Conservation (phyloP, 208 protist species). For the Leishmania turanica region DNA sequence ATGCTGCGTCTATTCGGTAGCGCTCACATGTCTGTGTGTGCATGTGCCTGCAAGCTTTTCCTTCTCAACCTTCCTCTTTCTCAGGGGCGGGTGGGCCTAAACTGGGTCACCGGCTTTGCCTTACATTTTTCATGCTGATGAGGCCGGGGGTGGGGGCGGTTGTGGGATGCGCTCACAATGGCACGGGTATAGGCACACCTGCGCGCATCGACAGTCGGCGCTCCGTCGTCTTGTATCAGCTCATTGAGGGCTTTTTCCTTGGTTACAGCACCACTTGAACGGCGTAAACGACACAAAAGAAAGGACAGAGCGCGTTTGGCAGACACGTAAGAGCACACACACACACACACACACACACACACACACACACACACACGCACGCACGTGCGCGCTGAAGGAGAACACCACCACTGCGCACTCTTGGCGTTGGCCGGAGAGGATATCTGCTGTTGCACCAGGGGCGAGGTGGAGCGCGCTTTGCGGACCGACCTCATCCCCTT, state of each 20-base stretch:
- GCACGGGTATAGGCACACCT: not conserved
- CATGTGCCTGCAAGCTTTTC: not conserved
- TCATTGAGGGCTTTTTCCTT: no score
- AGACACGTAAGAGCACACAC: not conserved
- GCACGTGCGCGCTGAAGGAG: not conserved
- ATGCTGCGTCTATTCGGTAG: not conserved
- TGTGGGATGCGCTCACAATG: not conserved
- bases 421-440: not conserved
- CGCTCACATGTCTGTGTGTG: not conserved
- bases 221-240: no score
- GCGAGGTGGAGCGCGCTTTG: not conserved
- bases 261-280: no score
- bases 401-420: not conserved
- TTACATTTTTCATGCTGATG: not conserved
- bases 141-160: not conserved
- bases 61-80: not conserved
- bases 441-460: not conserved
- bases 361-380: not conserved
- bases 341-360: not conserved
- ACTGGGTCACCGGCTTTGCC: not conserved
- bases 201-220: no score
- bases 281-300: not conserved
- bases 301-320: not conserved
- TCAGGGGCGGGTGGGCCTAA: not conserved
- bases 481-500: not conserved